Conservation (phyloP, 164 flowering plant genomes). For the Magnolia officinalis region DNA sequence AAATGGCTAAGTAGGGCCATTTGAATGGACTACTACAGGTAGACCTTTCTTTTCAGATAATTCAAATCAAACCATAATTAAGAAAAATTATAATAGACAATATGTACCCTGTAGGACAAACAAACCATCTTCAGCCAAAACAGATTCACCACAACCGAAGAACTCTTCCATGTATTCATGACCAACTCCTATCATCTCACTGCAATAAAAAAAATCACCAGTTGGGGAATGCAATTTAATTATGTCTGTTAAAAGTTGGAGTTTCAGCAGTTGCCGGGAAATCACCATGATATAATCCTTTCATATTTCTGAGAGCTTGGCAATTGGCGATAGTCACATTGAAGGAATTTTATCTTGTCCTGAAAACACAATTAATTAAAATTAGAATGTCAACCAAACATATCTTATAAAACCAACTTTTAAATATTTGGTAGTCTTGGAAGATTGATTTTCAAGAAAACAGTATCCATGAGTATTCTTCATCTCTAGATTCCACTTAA, state of each 20-base stretch:
- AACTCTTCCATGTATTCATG: constrained; percentile 88
- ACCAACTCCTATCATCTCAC: constrained; percentile 91
- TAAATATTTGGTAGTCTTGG: background rate
- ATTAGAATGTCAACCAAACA: background rate
- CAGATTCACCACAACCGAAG: constrained; percentile 69
- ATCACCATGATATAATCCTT: constrained; percentile 83
- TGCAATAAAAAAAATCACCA: constrained; percentile 19
- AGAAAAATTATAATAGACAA: background rate
- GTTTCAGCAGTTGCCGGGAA: background rate
- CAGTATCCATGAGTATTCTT: background rate
- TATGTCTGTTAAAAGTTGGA: background rate
- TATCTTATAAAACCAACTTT: no score
- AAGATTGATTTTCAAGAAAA: background rate
- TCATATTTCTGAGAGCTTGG: constrained; percentile 52
- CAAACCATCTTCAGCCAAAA: constrained; percentile 69
- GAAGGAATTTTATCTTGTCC: constrained; percentile 63
- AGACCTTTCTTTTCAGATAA: no score
- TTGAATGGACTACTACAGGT: no score
- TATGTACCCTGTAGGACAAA: constrained; percentile 82
- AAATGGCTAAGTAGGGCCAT: no score
- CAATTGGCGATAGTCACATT: constrained; percentile 84
- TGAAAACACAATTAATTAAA: constrained; percentile 20
- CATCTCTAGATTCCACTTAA: no score
- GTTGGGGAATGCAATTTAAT: background rate
- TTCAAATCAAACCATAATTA: no score